Conservation (phyloP, 2,329 filamentous ascomycete species). For the Fusarium verticillioides region DNA sequence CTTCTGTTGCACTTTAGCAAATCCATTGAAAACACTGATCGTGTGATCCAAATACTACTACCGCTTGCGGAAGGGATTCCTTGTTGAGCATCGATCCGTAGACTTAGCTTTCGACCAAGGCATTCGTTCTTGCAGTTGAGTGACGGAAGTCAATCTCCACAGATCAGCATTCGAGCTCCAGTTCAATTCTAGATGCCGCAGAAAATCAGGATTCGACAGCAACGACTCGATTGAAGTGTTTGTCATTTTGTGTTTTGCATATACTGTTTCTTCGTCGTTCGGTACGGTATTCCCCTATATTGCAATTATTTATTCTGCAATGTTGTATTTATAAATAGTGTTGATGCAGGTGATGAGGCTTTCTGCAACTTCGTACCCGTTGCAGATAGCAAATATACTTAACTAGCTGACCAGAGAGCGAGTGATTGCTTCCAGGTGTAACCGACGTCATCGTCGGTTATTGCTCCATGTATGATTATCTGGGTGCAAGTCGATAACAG, state of each 20-base stretch:
- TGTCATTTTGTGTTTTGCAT: neutral
- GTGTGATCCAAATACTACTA: slow-evolving; percentile 3
- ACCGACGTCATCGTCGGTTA: neutral
- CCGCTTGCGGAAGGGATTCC: neutral
- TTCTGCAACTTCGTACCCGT: neutral
- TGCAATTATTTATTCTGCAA: neutral
- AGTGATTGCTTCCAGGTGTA: neutral
- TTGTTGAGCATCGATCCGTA: neutral
- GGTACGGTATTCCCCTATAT: neutral
- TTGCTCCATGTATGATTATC: neutral
- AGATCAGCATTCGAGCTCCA: neutral
- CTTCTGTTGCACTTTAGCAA: neutral
- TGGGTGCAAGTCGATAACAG: neutral
- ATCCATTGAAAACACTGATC: slow-evolving; percentile 8
- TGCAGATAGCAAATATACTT: neutral
- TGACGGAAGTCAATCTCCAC: neutral
- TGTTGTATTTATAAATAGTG: neutral
- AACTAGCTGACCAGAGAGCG: neutral
- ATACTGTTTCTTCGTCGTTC: neutral
- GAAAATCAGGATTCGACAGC: neutral
- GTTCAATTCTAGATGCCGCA: neutral
- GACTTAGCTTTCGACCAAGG: neutral
- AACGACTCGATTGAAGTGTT: neutral
- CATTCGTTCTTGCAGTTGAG: neutral
- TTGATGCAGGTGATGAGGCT: neutral